Evolutionary conservation across 2,329 filamentous ascomycete species (phyloP).

Genomic region (Sclerotinia trifoliorum): DNA sequence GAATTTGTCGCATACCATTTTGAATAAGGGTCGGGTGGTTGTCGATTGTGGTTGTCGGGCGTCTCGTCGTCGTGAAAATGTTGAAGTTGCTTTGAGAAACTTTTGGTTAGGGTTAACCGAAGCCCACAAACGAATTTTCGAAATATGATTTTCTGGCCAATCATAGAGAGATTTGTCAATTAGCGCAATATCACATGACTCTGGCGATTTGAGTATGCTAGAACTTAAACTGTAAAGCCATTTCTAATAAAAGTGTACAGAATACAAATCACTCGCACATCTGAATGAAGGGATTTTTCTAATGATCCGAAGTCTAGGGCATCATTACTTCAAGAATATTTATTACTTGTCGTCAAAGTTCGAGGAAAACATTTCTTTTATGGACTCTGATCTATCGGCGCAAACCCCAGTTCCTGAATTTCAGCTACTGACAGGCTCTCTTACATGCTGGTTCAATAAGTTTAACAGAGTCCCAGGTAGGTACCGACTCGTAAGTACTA

Average conservation of each 20-base stretch:
- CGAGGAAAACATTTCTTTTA: neutral
- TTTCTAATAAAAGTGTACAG: neutral
- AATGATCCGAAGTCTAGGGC: neutral
- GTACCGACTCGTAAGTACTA: neutral
- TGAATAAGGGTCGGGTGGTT: conserved; percentile 23
- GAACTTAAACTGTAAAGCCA: neutral
- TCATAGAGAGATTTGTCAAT: neutral
- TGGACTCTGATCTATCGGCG: neutral
- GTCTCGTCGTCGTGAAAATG: conserved; percentile 24
- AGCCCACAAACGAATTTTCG: conserved; percentile 24
- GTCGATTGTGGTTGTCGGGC: conserved; percentile 24
- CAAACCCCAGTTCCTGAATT: neutral
- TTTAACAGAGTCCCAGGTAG: neutral
- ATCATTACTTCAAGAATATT: neutral
- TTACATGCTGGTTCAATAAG: neutral
- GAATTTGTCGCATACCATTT: conserved; percentile 21
- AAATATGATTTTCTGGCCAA: neutral
- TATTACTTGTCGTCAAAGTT: no score
- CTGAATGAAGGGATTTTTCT: no score
- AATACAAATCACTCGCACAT: neutral
- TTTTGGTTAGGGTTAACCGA: conserved; percentile 21
- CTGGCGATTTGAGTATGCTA: neutral
- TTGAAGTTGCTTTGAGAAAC: conserved; percentile 23
- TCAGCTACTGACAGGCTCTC: no score
- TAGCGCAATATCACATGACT: neutral